A percentile compares a stretch with the other conserved stretches of the same genome.
These are phyloP conservation scores for Corymbia calophylla DNA, from an alignment of 441 rosid genomes.

Conservation along the genomic window DNA sequence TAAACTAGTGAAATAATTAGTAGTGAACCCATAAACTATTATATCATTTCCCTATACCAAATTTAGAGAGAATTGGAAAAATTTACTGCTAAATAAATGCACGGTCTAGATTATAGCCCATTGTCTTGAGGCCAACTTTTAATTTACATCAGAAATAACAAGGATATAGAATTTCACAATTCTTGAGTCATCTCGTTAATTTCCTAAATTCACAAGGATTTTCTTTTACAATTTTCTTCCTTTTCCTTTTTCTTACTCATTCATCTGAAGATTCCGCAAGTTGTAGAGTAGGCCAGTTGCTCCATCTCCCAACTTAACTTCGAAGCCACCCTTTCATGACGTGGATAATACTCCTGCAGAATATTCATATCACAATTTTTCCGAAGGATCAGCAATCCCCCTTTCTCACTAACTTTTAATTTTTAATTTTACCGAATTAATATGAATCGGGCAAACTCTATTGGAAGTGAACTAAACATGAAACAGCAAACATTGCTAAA, in stretches of 20 bases:
- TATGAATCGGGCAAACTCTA: not conserved
- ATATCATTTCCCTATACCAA: not conserved
- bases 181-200: not conserved
- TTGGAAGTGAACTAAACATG: not conserved
- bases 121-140: not conserved
- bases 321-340: not conserved
- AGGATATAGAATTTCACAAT: not conserved
- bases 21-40: accelerated
- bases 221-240: not conserved
- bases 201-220: not conserved
- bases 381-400: not conserved
- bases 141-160: not conserved
- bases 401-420: not conserved
- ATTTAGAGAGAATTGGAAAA: not conserved
- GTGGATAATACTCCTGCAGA: not conserved
- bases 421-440: not conserved
- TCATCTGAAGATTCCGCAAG: not conserved
- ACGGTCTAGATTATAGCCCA: not conserved
- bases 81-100: not conserved
- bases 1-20: not conserved
- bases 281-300: not conserved
- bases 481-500: not conserved
- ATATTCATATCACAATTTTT: not conserved
- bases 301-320: not conserved
- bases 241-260: not conserved